phyloP scores from a whole-genome alignment of 2,329 filamentous ascomycete genomes.

The Fonsecaea nubica region DNA sequence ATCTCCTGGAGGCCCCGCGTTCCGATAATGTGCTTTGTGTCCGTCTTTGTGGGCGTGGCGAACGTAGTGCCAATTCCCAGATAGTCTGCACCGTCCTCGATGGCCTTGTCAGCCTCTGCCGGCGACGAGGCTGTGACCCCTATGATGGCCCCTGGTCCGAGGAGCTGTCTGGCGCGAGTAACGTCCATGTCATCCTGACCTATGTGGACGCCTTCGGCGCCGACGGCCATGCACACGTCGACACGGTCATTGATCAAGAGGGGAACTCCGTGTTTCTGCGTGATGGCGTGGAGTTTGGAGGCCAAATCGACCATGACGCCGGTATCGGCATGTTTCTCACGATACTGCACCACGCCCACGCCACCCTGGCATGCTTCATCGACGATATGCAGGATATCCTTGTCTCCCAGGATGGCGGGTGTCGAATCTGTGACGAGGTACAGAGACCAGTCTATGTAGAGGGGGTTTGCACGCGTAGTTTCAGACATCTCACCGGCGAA shows the following conservation, averaged over 20 bases:
- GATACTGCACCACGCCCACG: constrained; percentile 85
- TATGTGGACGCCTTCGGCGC: constrained; percentile 90
- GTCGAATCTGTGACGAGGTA: constrained; percentile 96
- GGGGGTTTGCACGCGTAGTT: constrained; percentile 43
- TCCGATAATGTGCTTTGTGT: constrained; percentile 83
- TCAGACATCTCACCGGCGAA: constrained; percentile 36
- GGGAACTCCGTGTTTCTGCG: constrained; percentile 71
- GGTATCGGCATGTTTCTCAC: constrained; percentile 84
- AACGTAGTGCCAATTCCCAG: constrained; percentile 90
- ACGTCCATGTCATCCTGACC: constrained; percentile 93
- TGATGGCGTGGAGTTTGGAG: constrained; percentile 72
- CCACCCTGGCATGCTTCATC: constrained; percentile 77
- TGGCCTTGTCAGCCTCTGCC: constrained; percentile 75
- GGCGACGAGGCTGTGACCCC: constrained; percentile 82
- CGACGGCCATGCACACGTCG: constrained; percentile 83
- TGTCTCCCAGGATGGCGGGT: constrained; percentile 75
- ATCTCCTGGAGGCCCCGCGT: constrained; percentile 73
- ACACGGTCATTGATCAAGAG: constrained; percentile 92
- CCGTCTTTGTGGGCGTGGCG: constrained; percentile 85
- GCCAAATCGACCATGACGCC: constrained; percentile 73
- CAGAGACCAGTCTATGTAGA: constrained; percentile 73
- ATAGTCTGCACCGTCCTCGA: constrained; percentile 81
- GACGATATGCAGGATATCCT: constrained; percentile 75
- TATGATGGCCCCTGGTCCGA: constrained; percentile 80
- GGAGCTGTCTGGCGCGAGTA: constrained; percentile 69